Base-by-base conservation (phyloP, 2,329 filamentous ascomycete genomes). In the Drechslerella stenobrocha region DNA sequence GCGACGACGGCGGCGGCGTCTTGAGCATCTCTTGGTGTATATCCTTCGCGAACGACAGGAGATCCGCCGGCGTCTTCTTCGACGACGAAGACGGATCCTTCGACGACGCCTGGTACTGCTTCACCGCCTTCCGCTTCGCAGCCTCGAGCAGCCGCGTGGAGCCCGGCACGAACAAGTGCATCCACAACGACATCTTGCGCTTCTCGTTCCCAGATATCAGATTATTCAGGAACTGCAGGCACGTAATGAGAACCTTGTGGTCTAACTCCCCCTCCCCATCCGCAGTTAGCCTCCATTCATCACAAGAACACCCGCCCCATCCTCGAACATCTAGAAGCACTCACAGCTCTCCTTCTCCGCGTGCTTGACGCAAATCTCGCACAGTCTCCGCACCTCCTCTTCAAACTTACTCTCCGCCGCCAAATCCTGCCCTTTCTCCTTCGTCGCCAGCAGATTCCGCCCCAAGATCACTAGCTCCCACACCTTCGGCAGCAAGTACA, bases 391-490 rank as follows among this genome's bases (percentile, higher is more conserved):
- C 44, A 74, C 70, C 51, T 74, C 72, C 26, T 72, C 72, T 28
- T 74, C 72, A 51, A 73, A 74, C 47, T 72, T 72, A 44, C 73
- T 70, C 52, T 72, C 72, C 53, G 72, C 72, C 51, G 72, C 70
- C 52, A 73, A 69, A 71, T 74, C 71, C 58, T 74, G 72, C 20
- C 72, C 72, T 44, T 61, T 71, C 60, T 73, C 72, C 40, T 72
- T 73, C 20, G 72, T 70, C 47, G 72, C 72, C 30, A 74, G 53
- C 35, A 74, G 52, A 57, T 74, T 74, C 35, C 72, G 70, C 44
- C 70, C 72, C 18, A 74, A 45, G 28, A 73, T 70, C 5, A 71
- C 71, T 5, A 74, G 48, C 65, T 74, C 72, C 67, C 71, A 71
- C 3, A 74, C 70, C 37, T 72, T 73, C 3, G 72, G 70, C 5